Percentiles rank a stretch among this genome's conserved stretches.
phyloP scores from a whole-genome alignment of 768 basidiomycete species.

The Thelephora aurantiotincta region DNA sequence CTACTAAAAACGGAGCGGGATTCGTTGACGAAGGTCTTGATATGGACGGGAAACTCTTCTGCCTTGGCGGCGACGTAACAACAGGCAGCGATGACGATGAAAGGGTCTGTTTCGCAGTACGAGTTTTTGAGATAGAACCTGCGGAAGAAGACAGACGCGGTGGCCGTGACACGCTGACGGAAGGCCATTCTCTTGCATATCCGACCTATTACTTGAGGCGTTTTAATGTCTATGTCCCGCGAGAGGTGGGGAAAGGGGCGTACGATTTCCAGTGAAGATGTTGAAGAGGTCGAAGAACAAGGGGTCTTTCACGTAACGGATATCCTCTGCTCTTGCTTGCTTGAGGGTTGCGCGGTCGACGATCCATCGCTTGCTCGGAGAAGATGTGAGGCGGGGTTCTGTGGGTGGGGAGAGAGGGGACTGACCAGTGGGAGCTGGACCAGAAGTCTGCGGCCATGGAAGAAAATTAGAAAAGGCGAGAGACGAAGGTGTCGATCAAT shows the following conservation, averaged over 20 bases:
- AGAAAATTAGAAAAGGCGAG: too few relatives aligned
- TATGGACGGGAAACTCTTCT: slow-evolving; percentile 89
- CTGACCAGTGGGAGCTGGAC: slow-evolving; percentile 82
- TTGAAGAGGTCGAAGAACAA: slow-evolving; percentile 69
- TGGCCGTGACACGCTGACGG: slow-evolving; percentile 85
- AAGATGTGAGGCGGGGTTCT: slow-evolving; percentile 9
- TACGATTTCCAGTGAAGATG: slow-evolving; percentile 84
- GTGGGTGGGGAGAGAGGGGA: slow-evolving; percentile 8
- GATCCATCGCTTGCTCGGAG: slow-evolving; percentile 77
- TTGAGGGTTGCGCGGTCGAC: slow-evolving; percentile 66
- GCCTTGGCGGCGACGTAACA: slow-evolving; percentile 95
- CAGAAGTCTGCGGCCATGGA: slow-evolving; percentile 85
- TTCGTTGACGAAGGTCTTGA: slow-evolving; percentile 83
- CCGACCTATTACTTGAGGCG: slow-evolving; percentile 58
- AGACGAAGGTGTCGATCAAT: too few relatives aligned
- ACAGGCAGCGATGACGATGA: slow-evolving; percentile 84
- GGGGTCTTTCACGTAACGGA: slow-evolving; percentile 64
- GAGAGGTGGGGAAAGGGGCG: slow-evolving; percentile 10
- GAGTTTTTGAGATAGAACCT: slow-evolving; percentile 95
- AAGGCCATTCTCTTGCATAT: slow-evolving; percentile 73
- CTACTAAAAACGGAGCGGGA: slow-evolving; percentile 65
- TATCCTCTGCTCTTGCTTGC: slow-evolving; percentile 64
- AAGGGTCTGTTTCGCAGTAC: slow-evolving; percentile 93
- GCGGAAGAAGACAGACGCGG: slow-evolving; percentile 88
- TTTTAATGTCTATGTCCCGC: background rate